phyloP scores from a whole-genome alignment of 140 eudicot species.

The Erigeron philadelphicus region DNA sequence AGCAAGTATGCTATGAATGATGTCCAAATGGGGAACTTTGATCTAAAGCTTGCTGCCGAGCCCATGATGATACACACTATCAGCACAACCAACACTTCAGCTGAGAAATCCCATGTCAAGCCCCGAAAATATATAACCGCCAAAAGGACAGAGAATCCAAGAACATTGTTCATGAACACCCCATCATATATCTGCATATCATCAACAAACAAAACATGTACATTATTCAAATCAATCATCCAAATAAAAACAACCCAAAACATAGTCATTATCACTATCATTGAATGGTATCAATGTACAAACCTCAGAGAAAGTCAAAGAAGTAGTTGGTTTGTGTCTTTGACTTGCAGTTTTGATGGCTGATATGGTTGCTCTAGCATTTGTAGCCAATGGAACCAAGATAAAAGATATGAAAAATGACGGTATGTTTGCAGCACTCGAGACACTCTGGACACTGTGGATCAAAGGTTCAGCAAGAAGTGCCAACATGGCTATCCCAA shows the following conservation, averaged over 20 bases:
- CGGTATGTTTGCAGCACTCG: conserved; percentile 39
- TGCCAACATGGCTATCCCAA: conserved; percentile 56
- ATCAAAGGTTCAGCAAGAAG: conserved; percentile 70
- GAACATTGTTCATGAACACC: conserved; percentile 70
- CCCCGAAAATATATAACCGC: conserved; percentile 52
- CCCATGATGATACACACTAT: conserved; percentile 47
- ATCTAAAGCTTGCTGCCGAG: conserved; percentile 41
- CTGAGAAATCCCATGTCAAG: conserved; percentile 55
- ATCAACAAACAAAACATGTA: background rate
- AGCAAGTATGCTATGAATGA: conserved; percentile 52
- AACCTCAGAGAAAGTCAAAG: conserved; percentile 77
- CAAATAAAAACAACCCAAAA: background rate
- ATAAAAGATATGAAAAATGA: conserved; percentile 53
- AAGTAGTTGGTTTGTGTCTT: conserved; percentile 41
- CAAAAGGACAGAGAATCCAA: conserved; percentile 59
- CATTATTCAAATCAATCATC: background rate
- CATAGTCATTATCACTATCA: too few species aligned
- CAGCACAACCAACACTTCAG: conserved; percentile 51
- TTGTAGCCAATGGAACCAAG: conserved; percentile 60
- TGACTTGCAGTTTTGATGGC: conserved; percentile 47
- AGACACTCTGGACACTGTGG: conserved; percentile 51
- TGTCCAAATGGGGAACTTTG: conserved; percentile 59
- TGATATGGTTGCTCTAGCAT: conserved; percentile 52
- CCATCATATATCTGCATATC: conserved; percentile 56
- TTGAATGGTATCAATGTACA: background rate